Conservation (phyloP, 805 yeast species). For the Wickerhamiella dianesei region DNA sequence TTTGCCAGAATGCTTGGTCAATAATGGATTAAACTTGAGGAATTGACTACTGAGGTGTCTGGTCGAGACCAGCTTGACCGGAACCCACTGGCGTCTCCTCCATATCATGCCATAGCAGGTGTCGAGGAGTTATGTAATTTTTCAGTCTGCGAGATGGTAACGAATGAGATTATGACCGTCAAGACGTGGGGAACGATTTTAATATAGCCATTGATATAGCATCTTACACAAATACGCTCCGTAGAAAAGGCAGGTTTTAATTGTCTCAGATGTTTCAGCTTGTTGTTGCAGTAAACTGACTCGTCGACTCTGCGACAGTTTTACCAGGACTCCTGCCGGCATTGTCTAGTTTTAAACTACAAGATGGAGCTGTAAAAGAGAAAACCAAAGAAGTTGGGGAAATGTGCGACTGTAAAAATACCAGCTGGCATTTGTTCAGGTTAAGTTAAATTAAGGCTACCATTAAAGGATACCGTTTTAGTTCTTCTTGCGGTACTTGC, state of each 20-base stretch:
- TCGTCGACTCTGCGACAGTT: too few relatives aligned
- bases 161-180: too few relatives aligned
- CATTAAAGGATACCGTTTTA: constrained; percentile 11
- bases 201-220: neutral
- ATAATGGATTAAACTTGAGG: constrained; percentile 14
- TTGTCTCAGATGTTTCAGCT: too few relatives aligned
- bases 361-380: too few relatives aligned
- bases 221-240: too few relatives aligned
- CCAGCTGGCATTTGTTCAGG: neutral
- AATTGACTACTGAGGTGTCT: neutral
- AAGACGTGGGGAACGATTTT: too few relatives aligned
- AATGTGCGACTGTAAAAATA: neutral
- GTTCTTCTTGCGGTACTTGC: constrained; percentile 24
- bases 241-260: too few relatives aligned
- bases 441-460: neutral
- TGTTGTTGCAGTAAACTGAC: too few relatives aligned
- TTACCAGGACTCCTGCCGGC: too few relatives aligned
- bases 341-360: too few relatives aligned
- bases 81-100: neutral
- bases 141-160: neutral
- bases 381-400: too few relatives aligned
- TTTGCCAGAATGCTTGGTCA: constrained; percentile 6
- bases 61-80: neutral
- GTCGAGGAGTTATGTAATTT: neutral
- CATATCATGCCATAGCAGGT: neutral